These are phyloP conservation scores for Spongospora subterranea DNA, from an alignment of 208 protist species.

Conservation along the genomic window DNA sequence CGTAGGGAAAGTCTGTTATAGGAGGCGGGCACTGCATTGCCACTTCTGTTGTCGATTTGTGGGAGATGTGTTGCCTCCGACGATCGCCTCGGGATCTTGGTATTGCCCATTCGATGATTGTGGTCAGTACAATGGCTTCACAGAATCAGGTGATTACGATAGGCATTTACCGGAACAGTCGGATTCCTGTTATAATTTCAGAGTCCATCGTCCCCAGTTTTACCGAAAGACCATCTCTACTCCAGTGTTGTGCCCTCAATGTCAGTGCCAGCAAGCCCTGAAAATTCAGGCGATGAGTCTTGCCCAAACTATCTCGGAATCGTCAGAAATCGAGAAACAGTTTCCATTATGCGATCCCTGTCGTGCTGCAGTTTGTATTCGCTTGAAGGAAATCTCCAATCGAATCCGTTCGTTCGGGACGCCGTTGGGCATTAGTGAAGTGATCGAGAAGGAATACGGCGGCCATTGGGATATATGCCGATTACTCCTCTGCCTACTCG, in stretches of 20 bases:
- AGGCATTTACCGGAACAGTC: not conserved
- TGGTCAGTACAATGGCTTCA: slow-evolving; percentile 46
- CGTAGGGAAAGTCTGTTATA: not conserved
- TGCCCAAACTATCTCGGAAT: not conserved
- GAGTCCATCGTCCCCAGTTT: not conserved
- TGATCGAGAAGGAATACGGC: no score
- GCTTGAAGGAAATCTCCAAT: not conserved
- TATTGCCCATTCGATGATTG: slow-evolving; percentile 52
- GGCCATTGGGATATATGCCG: no score
- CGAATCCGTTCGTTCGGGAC: not conserved
- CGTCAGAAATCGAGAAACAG: not conserved
- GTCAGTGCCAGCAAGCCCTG: slow-evolving; percentile 19
- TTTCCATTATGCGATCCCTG: not conserved
- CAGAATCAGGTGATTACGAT: not conserved
- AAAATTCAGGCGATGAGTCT: not conserved
- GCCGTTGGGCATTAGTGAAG: not conserved
- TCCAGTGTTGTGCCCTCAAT: slow-evolving; percentile 35
- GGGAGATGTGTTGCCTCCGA: not conserved
- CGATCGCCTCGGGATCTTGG: not conserved
- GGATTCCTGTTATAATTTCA: not conserved
- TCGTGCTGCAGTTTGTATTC: not conserved
- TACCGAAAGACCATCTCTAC: not conserved
- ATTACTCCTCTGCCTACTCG: no score
- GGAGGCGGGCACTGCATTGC: not conserved
- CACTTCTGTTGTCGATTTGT: slow-evolving; percentile 47